Evolutionary conservation across 768 basidiomycete genomes (phyloP).

Genomic region (Phanerodontia chrysosporium): DNA sequence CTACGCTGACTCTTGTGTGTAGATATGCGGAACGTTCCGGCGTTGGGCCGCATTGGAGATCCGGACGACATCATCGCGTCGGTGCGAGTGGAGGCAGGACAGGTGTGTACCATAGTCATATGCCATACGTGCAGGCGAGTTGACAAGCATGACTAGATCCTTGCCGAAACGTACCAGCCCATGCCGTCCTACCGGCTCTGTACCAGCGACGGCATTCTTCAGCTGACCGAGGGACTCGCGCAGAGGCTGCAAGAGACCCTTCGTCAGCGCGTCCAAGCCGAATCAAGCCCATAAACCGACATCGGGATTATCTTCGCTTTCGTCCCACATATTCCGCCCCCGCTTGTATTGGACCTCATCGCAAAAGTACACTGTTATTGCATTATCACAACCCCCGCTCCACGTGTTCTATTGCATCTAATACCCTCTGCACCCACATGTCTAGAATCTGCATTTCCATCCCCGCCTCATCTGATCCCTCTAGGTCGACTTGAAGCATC

Average conservation of each 20-base stretch:
- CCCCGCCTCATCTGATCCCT: background rate
- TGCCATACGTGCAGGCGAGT: background rate
- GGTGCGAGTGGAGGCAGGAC: conserved; percentile 66
- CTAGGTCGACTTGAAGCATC: background rate
- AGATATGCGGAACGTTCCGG: conserved; percentile 76
- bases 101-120: conserved; percentile 36
- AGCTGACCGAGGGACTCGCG: conserved; percentile 65
- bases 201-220: conserved; percentile 66
- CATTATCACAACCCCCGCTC: background rate
- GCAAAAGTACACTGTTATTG: background rate
- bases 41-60: conserved; percentile 72
- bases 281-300: background rate
- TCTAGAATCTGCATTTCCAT: conserved; percentile 16
- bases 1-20: background rate
- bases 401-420: background rate
- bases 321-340: background rate
- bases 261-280: conserved; percentile 15
- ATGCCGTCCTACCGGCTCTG: conserved; percentile 85
- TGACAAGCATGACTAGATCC: conserved; percentile 39
- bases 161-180: conserved; percentile 69
- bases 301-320: too few species aligned
- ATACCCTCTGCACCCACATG: conserved; percentile 18
- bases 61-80: conserved; percentile 81
- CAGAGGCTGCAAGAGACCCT: conserved; percentile 40
- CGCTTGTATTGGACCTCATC: background rate